These are phyloP conservation scores for Apiospora phragmitis DNA, from an alignment of 2,329 filamentous ascomycete genomes.

Conservation along the genomic window DNA sequence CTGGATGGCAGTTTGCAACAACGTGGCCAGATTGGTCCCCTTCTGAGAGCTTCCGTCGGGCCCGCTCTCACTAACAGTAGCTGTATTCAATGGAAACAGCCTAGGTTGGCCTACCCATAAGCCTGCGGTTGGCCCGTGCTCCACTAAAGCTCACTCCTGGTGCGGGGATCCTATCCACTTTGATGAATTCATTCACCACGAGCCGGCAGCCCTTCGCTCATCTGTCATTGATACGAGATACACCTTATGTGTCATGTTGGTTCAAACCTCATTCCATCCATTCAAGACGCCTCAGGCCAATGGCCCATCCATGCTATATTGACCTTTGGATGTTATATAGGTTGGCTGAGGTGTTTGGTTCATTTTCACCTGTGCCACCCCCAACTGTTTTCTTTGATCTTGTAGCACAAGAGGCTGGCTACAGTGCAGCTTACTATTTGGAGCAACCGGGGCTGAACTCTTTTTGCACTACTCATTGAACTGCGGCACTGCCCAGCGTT, in stretches of 20 bases:
- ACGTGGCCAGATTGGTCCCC: constrained; percentile 11
- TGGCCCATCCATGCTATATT: background rate
- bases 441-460: background rate
- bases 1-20: constrained; percentile 5
- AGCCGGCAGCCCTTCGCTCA: background rate
- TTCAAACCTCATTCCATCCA: background rate
- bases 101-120: background rate
- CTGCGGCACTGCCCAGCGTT: background rate
- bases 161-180: background rate
- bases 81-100: constrained; percentile 3
- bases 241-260: background rate
- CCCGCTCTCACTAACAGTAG: background rate
- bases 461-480: background rate
- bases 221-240: background rate
- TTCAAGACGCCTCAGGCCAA: background rate
- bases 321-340: background rate
- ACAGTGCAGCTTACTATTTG: background rate
- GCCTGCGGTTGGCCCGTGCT: background rate
- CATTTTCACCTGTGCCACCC: background rate
- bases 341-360: background rate
- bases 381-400: background rate
- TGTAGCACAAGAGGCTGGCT: background rate
- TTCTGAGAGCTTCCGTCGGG: constrained; percentile 9
- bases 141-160: background rate
- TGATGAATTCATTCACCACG: background rate